A percentile compares a stretch with the other conserved stretches of the same genome.
Conservation (phyloP, 73 alveolate genomes). For the Symbiodinium natans region DNA sequence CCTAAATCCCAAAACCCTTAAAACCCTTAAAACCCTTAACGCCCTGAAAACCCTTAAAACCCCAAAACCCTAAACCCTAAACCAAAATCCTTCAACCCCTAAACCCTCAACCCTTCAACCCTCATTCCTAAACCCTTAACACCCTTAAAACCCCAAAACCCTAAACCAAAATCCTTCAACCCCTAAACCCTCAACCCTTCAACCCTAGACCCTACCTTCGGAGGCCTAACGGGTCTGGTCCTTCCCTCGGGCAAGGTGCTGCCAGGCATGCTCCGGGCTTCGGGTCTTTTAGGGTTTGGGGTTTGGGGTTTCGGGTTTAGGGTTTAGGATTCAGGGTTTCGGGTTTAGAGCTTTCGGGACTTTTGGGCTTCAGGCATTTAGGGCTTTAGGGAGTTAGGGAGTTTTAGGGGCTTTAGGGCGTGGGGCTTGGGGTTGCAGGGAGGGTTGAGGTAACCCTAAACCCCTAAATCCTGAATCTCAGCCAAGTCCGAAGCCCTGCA, state of each 20-base stretch:
- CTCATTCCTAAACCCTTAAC: too few relatives aligned
- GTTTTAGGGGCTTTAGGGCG: not conserved
- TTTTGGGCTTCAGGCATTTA: too few relatives aligned
- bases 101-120: too few relatives aligned
- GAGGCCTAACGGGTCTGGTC: not conserved
- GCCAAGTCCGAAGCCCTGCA: too few relatives aligned
- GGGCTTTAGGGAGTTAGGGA: not conserved
- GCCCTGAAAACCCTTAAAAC: not conserved
- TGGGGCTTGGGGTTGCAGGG: not conserved
- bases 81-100: too few relatives aligned
- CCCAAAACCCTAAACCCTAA: too few relatives aligned
- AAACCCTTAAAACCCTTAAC: not conserved
- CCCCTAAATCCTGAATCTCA: too few relatives aligned
- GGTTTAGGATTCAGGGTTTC: not conserved
- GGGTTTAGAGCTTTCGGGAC: not conserved
- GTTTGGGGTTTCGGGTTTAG: not conserved
- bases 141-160: not conserved
- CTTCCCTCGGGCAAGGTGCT: not conserved
- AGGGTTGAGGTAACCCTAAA: not conserved
- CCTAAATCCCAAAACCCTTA: not conserved
- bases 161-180: not conserved
- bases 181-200: too few relatives aligned
- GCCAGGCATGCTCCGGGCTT: not conserved
- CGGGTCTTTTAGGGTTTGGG: too few relatives aligned
- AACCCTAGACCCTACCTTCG: not conserved